A percentile compares a stretch with the other conserved stretches of the same genome.
phyloP scores from a whole-genome alignment of 2,329 filamentous ascomycete species.

The Periconia digitata region DNA sequence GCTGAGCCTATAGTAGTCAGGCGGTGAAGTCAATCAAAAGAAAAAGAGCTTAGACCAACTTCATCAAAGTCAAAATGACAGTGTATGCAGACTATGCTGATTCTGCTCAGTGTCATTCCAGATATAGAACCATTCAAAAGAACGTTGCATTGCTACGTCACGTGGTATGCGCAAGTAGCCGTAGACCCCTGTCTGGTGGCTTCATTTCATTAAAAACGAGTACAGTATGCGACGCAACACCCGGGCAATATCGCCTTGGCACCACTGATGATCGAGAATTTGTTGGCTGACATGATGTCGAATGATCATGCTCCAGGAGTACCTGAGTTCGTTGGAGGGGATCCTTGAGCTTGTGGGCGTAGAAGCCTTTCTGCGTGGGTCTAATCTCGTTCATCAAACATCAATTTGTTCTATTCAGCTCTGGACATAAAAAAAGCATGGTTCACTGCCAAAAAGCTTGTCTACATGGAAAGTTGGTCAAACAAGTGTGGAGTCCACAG shows the following conservation, averaged over 20 bases:
- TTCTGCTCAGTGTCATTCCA: no score
- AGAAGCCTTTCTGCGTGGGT: not conserved
- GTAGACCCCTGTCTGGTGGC: not conserved
- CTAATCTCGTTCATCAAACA: not conserved
- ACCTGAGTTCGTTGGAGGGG: no score
- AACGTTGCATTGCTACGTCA: no score
- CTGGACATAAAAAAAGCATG: not conserved
- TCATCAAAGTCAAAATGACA: not conserved
- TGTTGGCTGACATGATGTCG: no score
- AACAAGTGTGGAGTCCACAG: not conserved
- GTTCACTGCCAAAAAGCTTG: not conserved
- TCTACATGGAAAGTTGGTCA: not conserved
- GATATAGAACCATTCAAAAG: no score
- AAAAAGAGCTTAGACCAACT: not conserved
- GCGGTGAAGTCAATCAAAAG: not conserved
- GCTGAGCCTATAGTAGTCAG: not conserved
- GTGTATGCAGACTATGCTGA: not conserved
- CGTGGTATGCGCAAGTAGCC: not conserved
- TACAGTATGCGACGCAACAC: not conserved
- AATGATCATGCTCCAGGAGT: no score
- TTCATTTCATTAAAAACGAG: not conserved
- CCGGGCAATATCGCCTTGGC: no score
- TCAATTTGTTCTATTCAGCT: not conserved
- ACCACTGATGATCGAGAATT: no score
- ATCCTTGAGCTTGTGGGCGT: not conserved